phyloP scores from a whole-genome alignment of 148 eudicot species.

The Rhododendron kiyosumense region DNA sequence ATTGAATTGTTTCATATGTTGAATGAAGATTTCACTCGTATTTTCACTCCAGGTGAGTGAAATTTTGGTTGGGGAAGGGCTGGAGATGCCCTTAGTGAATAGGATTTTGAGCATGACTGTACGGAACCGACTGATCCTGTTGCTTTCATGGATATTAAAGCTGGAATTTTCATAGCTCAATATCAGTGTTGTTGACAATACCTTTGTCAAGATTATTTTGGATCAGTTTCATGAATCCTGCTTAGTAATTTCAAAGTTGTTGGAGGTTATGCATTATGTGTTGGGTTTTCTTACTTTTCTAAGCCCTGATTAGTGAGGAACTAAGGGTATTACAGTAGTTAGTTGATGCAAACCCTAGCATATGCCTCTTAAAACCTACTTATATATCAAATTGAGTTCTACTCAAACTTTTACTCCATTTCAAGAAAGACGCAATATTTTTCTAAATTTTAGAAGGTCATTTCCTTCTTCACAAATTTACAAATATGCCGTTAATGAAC shows the following conservation, averaged over 20 bases:
- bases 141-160: neutral
- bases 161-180: neutral
- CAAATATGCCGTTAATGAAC: neutral
- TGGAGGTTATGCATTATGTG: neutral
- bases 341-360: neutral
- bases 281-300: neutral
- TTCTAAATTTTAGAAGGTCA: no score
- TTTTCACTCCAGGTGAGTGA: neutral
- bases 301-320: neutral
- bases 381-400: no score
- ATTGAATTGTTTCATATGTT: no score
- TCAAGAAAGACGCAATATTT: no score
- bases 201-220: neutral
- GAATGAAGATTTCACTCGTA: neutral
- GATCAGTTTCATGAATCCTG: neutral
- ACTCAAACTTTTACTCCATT: no score
- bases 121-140: neutral
- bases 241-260: neutral
- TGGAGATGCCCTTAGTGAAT: neutral
- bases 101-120: neutral
- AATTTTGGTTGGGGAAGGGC: neutral
- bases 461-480: neutral
- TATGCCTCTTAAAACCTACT: no score
- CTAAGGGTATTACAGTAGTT: neutral
- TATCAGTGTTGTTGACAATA: neutral